Evolutionary conservation across 2,329 filamentous ascomycete genomes (phyloP).

Genomic region (Aschersonia sp.): DNA sequence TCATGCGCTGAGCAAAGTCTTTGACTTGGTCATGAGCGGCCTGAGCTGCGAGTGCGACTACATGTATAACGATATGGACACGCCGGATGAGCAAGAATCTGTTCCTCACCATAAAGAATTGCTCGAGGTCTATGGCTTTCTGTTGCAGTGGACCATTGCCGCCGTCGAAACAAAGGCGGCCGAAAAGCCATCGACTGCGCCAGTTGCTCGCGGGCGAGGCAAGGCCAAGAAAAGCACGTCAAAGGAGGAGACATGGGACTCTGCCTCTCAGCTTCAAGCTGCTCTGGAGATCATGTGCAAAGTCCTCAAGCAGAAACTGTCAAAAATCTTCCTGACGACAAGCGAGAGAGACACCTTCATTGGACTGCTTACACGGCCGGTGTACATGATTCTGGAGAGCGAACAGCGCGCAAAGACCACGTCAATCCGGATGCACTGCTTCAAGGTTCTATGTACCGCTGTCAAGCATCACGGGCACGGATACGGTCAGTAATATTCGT

Average conservation of each 20-base stretch:
- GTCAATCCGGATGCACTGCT: slow-evolving; percentile 86
- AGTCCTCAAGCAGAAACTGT: slow-evolving; percentile 81
- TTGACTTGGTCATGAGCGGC: slow-evolving; percentile 79
- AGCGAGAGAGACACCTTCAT: slow-evolving; percentile 95
- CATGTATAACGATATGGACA: slow-evolving; percentile 74
- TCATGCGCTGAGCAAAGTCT: slow-evolving; percentile 77
- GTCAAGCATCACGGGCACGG: slow-evolving; percentile 96
- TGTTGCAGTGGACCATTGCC: slow-evolving; percentile 89
- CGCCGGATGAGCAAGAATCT: slow-evolving; percentile 73
- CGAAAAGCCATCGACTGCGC: slow-evolving; percentile 63
- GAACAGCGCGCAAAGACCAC: slow-evolving; percentile 85
- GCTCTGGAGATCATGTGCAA: slow-evolving; percentile 93
- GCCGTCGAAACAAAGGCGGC: slow-evolving; percentile 89
- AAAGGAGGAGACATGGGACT: slow-evolving; percentile 82
- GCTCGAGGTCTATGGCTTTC: slow-evolving; percentile 85
- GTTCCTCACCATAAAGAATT: slow-evolving; percentile 79
- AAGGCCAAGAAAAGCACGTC: slow-evolving; percentile 64
- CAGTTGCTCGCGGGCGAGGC: slow-evolving; percentile 57
- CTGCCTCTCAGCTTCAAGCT: slow-evolving; percentile 70
- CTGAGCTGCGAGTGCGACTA: slow-evolving; percentile 75
- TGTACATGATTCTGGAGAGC: slow-evolving; percentile 88
- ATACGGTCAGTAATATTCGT: slow-evolving; percentile 48
- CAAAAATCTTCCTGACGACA: slow-evolving; percentile 88
- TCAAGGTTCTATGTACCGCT: slow-evolving; percentile 91
- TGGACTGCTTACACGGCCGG: slow-evolving; percentile 76